These are phyloP conservation scores for Camelina neglecta DNA, from an alignment of 345 rosid species.

Conservation along the genomic window DNA sequence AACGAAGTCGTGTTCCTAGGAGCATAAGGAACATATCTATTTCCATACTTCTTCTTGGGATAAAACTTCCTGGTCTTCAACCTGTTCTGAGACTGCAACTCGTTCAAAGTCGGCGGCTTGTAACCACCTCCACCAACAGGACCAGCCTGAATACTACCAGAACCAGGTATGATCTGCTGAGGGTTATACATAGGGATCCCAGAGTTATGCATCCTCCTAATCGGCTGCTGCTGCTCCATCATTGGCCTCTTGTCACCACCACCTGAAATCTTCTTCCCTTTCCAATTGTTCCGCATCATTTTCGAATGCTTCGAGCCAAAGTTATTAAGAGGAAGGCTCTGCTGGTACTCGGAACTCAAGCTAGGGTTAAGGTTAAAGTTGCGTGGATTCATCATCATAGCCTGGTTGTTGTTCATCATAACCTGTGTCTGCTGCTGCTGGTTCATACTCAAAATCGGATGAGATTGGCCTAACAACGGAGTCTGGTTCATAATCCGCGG, in stretches of 20 bases:
- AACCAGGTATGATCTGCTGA: slow-evolving; percentile 45
- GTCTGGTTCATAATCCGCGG: slow-evolving; percentile 53
- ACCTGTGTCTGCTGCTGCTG: slow-evolving; percentile 53
- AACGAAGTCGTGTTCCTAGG: slow-evolving; percentile 92
- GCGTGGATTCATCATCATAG: slow-evolving; percentile 56
- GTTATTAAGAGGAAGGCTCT: slow-evolving; percentile 46
- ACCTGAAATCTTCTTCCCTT: slow-evolving; percentile 62
- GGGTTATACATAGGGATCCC: slow-evolving; percentile 59
- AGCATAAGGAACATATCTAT: slow-evolving; percentile 86
- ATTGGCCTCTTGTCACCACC: slow-evolving; percentile 43
- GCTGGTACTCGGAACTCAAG: slow-evolving; percentile 50
- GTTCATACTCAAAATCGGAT: slow-evolving; percentile 49
- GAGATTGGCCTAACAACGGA: slow-evolving; percentile 52
- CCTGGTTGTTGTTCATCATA: slow-evolving; percentile 50
- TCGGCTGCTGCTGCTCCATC: slow-evolving; percentile 46
- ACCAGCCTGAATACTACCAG: slow-evolving; percentile 34
- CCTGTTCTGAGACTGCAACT: slow-evolving; percentile 78
- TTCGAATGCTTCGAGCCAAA: slow-evolving; percentile 37
- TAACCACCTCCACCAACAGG: slow-evolving; percentile 54
- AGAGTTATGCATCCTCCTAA: slow-evolving; percentile 52
- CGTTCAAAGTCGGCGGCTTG: slow-evolving; percentile 82
- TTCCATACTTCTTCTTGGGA: slow-evolving; percentile 64
- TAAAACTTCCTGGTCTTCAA: slow-evolving; percentile 78
- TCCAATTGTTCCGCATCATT: slow-evolving; percentile 64
- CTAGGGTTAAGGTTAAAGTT: slow-evolving; percentile 51